Evolutionary conservation across 176 grass and related monocot species (phyloP).

Genomic region (Aegilops umbellulata): DNA sequence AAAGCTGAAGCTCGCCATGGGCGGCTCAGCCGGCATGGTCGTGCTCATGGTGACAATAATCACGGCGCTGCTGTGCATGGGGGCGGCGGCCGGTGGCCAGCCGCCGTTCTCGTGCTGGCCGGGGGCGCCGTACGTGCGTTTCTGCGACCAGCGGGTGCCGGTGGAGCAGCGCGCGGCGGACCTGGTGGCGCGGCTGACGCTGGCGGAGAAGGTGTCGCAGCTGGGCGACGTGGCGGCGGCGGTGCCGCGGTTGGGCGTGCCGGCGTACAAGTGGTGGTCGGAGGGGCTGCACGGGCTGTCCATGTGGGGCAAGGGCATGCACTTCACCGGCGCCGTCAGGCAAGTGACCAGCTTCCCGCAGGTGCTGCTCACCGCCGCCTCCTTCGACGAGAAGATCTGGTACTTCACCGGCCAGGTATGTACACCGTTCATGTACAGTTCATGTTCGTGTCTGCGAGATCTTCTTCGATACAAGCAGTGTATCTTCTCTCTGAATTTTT

Average conservation of each 20-base stretch:
- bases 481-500: too few relatives aligned
- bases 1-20: background rate
- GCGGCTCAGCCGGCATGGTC: background rate
- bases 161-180: background rate
- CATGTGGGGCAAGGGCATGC: background rate
- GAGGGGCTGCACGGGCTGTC: conserved; percentile 11
- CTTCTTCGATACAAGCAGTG: too few relatives aligned
- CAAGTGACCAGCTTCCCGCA: background rate
- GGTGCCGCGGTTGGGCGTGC: conserved; percentile 1
- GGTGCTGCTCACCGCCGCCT: conserved; percentile 14
- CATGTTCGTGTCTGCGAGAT: too few relatives aligned
- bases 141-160: background rate
- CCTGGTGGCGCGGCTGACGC: background rate
- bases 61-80: background rate
- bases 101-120: background rate
- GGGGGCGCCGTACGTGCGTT: background rate
- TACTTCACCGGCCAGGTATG: background rate
- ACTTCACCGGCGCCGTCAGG: background rate
- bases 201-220: conserved; percentile 10
- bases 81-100: background rate
- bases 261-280: conserved; percentile 12
- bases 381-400: background rate
- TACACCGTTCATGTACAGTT: background rate
- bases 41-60: background rate
- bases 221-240: background rate